Base-by-base conservation (phyloP, 164 flowering plant species). In the Magnolia changhungtana region DNA sequence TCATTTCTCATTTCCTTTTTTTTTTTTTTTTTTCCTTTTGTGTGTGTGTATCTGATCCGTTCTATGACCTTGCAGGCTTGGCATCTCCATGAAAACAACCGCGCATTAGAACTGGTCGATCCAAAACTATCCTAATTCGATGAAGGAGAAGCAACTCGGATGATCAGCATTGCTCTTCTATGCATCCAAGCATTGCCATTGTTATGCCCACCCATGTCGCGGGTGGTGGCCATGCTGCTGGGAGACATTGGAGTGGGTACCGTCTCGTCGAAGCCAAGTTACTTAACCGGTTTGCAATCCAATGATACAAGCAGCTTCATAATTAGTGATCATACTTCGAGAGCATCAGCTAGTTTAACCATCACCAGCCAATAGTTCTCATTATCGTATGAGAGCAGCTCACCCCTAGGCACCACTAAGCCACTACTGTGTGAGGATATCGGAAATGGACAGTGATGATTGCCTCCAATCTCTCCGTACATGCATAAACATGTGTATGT, bases 161-260 rank as follows among this genome's bases (percentile, higher is more conserved):
- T 90, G n/a, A 81, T 89, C 14, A 80, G 84, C 27, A 72, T 89
- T 8, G 84, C 87, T 31, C 87, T 90, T 51, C 37, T 90, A 73
- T 90, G 92, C 87, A 90, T 86, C 9, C 94, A 90, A 77, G 80
- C 92, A 21, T 86, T 90, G 27, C 94, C 92, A 68, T 27, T 52
- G 24, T 75, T 82, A 16, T 84, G 92, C 6, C 94, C 92, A 4
- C 29, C 87, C 21, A 90, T 90, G 92, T 88, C 94, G 1, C 88
- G 91, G 4, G 91, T 84, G 23, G 79, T 87, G 16, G 87, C 87
- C 16, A 90, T 90, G 92, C 82, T 90, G 20, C 31, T 86, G 2
- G 91, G 94, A 71, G 94, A 90, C 67, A 77, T 80, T 8, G 92
- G 89, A 75, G 92, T 88, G 52, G 59, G 72, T 66, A n/a, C 81